These are phyloP conservation scores for Prunus kanzakura DNA, from an alignment of 306 rosid species.

Conservation along the genomic window DNA sequence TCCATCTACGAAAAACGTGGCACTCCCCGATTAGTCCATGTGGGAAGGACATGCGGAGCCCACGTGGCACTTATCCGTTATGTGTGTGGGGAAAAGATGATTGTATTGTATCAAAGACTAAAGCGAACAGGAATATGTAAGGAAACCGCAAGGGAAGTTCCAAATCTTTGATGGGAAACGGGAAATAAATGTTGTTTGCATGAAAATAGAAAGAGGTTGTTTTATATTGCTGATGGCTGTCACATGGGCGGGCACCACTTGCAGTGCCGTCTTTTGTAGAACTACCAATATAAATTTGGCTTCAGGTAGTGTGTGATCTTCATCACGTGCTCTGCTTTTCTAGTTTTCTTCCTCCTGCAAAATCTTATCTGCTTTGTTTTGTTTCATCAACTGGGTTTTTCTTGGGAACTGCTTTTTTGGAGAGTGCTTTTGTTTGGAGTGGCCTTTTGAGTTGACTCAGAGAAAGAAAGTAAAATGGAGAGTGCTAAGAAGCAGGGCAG, in stretches of 20 bases:
- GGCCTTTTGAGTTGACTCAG: not conserved
- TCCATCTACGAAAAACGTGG: constrained; percentile 17
- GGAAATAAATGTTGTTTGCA: constrained; percentile 7
- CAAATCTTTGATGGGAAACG: not conserved
- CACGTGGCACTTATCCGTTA: constrained; percentile 36
- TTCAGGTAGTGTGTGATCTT: constrained; percentile 5
- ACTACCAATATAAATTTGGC: constrained; percentile 18
- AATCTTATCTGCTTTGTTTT: not conserved
- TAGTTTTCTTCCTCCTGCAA: constrained; percentile 12
- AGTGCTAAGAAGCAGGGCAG: constrained; percentile 23
- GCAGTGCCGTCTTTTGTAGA: constrained; percentile 20
- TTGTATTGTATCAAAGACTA: not conserved
- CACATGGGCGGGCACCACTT: constrained; percentile 31
- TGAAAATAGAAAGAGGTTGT: constrained; percentile 3
- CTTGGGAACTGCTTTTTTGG: not conserved
- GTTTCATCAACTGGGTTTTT: constrained; percentile 11
- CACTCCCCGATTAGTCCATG: constrained; percentile 10
- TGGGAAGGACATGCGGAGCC: constrained; percentile 25
- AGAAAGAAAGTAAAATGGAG: not conserved
- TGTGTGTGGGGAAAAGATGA: constrained; percentile 12
- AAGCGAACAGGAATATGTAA: not conserved
- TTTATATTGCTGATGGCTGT: constrained; percentile 18
- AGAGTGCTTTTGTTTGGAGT: constrained; percentile 5
- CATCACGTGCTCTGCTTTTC: constrained; percentile 9
- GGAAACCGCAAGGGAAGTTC: not conserved